Conservation (phyloP, 2,329 filamentous ascomycete species). For the Escovopsis sp. region DNA sequence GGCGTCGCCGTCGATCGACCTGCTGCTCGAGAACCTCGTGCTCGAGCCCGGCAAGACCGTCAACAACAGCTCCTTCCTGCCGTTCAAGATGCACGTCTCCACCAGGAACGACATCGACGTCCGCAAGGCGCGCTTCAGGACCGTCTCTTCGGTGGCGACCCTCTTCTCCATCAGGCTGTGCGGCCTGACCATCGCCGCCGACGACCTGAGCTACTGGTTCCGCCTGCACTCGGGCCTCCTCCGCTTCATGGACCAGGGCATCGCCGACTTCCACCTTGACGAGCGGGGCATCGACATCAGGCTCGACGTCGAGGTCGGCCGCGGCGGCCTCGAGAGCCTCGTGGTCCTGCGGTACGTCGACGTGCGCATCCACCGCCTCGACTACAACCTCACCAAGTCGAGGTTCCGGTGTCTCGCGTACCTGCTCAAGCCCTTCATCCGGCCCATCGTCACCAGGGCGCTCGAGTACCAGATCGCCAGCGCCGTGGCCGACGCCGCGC, state of each 20-base stretch:
- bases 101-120: slow-evolving; percentile 81
- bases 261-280: slow-evolving; percentile 75
- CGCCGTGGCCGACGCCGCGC: slow-evolving; percentile 54
- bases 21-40: slow-evolving; percentile 80
- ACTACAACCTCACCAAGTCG: slow-evolving; percentile 61
- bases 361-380: slow-evolving; percentile 75
- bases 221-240: slow-evolving; percentile 63
- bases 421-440: slow-evolving; percentile 71
- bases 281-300: slow-evolving; percentile 76
- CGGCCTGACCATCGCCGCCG: slow-evolving; percentile 68
- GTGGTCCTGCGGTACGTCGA: slow-evolving; percentile 61
- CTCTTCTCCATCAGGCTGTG: slow-evolving; percentile 65
- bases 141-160: slow-evolving; percentile 50
- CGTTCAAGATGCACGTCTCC: slow-evolving; percentile 65
- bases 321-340: slow-evolving; percentile 65
- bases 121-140: slow-evolving; percentile 53
- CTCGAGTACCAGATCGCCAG: slow-evolving; percentile 66
- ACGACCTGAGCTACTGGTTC: slow-evolving; percentile 84
- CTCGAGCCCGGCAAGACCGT: slow-evolving; percentile 75
- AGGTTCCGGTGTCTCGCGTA: slow-evolving; percentile 67
- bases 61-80: slow-evolving; percentile 78
- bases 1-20: slow-evolving; percentile 66
- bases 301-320: slow-evolving; percentile 70
- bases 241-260: slow-evolving; percentile 64
- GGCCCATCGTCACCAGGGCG: slow-evolving; percentile 63